A percentile compares a stretch with the other conserved stretches of the same genome.
phyloP scores from a whole-genome alignment of 345 rosid genomes.

The Gossypium bickii region DNA sequence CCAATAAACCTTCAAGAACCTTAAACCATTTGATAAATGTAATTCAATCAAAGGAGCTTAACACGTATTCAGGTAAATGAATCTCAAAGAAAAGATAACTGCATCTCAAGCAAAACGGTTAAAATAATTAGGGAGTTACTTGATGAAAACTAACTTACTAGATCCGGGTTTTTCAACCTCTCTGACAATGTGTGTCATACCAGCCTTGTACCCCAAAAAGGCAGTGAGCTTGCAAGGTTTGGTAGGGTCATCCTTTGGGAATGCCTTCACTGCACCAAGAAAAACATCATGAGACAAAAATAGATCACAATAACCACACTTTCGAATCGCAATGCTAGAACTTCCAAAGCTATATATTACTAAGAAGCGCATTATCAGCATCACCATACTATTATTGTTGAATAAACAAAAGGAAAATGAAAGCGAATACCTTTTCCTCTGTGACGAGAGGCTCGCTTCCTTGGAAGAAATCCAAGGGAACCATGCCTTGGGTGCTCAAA shows the following conservation, averaged over 20 bases:
- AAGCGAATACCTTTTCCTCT: conserved; percentile 37
- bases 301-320: background rate
- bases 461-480: conserved; percentile 83
- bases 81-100: background rate
- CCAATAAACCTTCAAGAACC: background rate
- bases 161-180: conserved; percentile 91
- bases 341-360: background rate
- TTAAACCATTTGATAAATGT: background rate
- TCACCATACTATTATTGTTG: background rate
- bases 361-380: background rate
- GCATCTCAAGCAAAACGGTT: background rate
- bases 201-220: conserved; percentile 88
- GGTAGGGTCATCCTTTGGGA: conserved; percentile 73
- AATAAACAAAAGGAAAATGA: background rate
- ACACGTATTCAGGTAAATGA: background rate
- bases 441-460: conserved; percentile 82
- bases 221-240: conserved; percentile 81
- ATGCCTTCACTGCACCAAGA: conserved; percentile 66
- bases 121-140: background rate
- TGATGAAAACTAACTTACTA: conserved; percentile 39
- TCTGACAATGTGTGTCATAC: conserved; percentile 87
- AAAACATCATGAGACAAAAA: background rate
- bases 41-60: background rate
- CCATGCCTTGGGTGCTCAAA: conserved; percentile 96
- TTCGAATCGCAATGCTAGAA: background rate